A percentile compares a stretch with the other conserved stretches of the same genome.
These are phyloP conservation scores for Saitozyma podzolica DNA, from an alignment of 768 basidiomycete species.

Conservation along the genomic window DNA sequence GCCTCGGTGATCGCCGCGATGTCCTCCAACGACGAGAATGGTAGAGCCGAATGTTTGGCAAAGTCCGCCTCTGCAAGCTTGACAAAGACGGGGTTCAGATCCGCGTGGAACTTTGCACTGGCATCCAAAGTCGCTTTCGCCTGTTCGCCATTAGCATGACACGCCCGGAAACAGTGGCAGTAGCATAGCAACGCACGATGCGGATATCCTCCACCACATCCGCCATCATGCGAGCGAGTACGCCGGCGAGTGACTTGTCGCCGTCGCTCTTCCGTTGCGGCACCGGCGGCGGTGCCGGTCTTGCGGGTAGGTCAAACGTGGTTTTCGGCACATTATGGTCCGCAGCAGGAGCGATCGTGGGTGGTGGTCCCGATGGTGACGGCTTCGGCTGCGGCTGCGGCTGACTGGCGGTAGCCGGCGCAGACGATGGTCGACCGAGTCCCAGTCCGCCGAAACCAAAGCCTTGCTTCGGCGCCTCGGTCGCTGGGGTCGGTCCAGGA, in stretches of 20 bases:
- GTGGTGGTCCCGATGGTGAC: not conserved
- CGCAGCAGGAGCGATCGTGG: constrained; percentile 8
- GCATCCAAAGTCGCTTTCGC: constrained; percentile 56
- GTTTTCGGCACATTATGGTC: not conserved
- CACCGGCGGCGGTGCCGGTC: not conserved
- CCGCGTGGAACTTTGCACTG: constrained; percentile 51
- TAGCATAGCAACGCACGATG: constrained; percentile 58
- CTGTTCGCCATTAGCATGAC: constrained; percentile 48
- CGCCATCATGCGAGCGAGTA: constrained; percentile 60
- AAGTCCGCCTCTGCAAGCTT: constrained; percentile 57
- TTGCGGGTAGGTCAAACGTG: not conserved
- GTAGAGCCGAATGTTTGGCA: constrained; percentile 65
- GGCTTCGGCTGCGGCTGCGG: not conserved
- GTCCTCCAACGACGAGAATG: constrained; percentile 61
- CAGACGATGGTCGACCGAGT: constrained; percentile 26
- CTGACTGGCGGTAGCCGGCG: not conserved
- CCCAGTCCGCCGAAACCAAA: constrained; percentile 42
- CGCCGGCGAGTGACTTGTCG: constrained; percentile 47
- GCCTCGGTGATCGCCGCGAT: constrained; percentile 32
- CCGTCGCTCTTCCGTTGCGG: not conserved
- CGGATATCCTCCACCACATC: constrained; percentile 61
- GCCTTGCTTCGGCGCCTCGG: constrained; percentile 14
- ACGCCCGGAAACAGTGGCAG: not conserved
- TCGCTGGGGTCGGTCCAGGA: not conserved
- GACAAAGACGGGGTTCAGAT: constrained; percentile 17